Evolutionary conservation across 345 rosid species (phyloP), one percentile per base, ranked within the genome.

Genomic region (Arabidopsis thaliana): DNA sequence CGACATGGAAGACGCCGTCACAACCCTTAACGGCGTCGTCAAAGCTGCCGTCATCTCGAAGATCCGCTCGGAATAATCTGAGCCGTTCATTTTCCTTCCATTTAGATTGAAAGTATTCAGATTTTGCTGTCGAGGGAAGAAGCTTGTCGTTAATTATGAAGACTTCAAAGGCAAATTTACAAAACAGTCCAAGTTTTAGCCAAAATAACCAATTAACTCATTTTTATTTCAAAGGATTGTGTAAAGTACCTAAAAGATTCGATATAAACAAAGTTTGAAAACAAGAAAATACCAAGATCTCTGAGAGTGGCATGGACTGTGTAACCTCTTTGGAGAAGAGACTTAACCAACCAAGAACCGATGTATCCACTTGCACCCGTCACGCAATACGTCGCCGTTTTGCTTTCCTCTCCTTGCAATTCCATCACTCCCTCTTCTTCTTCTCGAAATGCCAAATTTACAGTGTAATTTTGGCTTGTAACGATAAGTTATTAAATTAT

Each of bases 1-100:
- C 98, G 11, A 93, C 91, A 60, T 91, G 98, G 64, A 89, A 93
- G 20, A 91, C 94, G 20, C 97, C 97, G 40, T 82, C 72, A 41
- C 97, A 93, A 74, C 86, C 90, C 23, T 78, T 67, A 20, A 93
- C 81, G 50, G 97, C 94, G 73, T 91, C 87, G 49, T 93, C 90
- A 40, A 87, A 89, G 87, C 94, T 88, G 49, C 97, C 96, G 49
- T 89, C 84, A 42, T 85, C 84, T 48, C 78, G 82, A 78, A 91
- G 76, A 78, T 88, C 94, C 28, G 93, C 96, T 82, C 58, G 83
- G 87, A 89, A 86, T 73, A 89, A 57, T 85, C 84, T 83, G 78
- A 93, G 73, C 62, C 80, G 82, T 57, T 84, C 82, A 4, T 69
- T 77, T 9, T 79, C 79, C 0, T 8, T 59, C 94, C 97, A 85